Base-by-base conservation (phyloP, 352 stramenopile genomes). In the Pythium rhizo-oryzae region DNA sequence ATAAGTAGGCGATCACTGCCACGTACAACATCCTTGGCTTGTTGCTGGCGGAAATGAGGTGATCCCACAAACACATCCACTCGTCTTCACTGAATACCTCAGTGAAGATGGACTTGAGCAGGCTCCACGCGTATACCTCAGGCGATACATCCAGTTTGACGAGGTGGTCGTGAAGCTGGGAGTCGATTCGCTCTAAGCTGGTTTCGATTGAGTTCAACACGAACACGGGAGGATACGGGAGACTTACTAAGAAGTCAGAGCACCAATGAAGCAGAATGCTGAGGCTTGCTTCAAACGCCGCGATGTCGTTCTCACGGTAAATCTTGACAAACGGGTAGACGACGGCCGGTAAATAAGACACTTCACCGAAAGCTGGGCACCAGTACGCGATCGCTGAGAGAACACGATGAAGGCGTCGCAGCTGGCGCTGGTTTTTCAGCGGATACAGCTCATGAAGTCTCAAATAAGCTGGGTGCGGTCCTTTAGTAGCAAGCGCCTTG, bases 241-340 rank as follows among this genome's bases (percentile, higher is more conserved):
- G 86, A 53, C 75, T 93, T 4, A 88, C 70, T 13, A 98, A 78
- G 46, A 93, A 97, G 56, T 87, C 79, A 1, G 76, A 70, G 51
- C 89, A 94, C 82, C 85, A 97, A 53, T 96, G 83, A 18, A 97
- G 76, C n/a, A 98, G 63, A 8, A 98, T 75, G 24, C 80, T 84
- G 44, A 97, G 44, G 35, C 87, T 88, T 19, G 87, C 79, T 82
- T 98, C 93, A 65, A 98, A 98, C 23, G 90, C 91, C 11, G 88
- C 90, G 23, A 98, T 64, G 30, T 97, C 91, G 53, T 97, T 95
- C 43, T 91, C 80, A 0, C 76, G 79, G 58, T 94, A 96, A 15
- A 96, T 80, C 54, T 93, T 92, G 56, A 97, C 75, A 64, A 98
- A 97, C 21, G 92, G 91, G 70, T 96, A 97, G 44, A 93, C 90